A percentile compares a stretch with the other conserved stretches of the same genome.
Conservation (phyloP, 345 rosid species). For the Citrus trifoliata region DNA sequence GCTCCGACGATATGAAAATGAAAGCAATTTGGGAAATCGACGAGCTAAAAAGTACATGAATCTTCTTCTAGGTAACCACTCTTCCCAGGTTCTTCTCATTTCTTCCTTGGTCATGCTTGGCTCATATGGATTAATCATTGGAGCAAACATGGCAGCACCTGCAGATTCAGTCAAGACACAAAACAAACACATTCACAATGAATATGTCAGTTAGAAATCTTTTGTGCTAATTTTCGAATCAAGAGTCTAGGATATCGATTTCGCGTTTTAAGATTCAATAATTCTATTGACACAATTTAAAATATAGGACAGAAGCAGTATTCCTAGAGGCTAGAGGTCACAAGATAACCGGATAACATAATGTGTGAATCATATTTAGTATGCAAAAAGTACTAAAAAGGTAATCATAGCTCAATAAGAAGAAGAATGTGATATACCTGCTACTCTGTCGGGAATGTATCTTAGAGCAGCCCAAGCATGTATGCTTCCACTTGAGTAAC, state of each 20-base stretch:
- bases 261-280: neutral
- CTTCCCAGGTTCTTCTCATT: constrained; percentile 62
- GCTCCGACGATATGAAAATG: constrained; percentile 54
- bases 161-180: constrained; percentile 21
- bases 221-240: neutral
- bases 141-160: constrained; percentile 84
- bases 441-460: constrained; percentile 69
- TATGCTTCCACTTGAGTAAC: constrained; percentile 76
- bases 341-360: neutral
- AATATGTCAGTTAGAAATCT: neutral
- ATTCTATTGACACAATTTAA: neutral
- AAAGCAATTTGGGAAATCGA: constrained; percentile 63
- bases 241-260: neutral
- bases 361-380: neutral
- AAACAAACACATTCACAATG: neutral
- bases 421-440: constrained; percentile 45
- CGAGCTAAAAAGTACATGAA: constrained; percentile 63
- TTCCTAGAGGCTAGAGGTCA: neutral
- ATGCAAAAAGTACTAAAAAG: neutral
- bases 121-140: constrained; percentile 80
- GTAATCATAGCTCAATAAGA: neutral
- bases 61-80: constrained; percentile 57
- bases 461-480: constrained; percentile 95
- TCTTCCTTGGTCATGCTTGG: constrained; percentile 82
- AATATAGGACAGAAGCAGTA: neutral